Evolutionary conservation across 2,329 filamentous ascomycete genomes (phyloP), one percentile per base, ranked within the genome.

Genomic region (Epicoccum nigrum): DNA sequence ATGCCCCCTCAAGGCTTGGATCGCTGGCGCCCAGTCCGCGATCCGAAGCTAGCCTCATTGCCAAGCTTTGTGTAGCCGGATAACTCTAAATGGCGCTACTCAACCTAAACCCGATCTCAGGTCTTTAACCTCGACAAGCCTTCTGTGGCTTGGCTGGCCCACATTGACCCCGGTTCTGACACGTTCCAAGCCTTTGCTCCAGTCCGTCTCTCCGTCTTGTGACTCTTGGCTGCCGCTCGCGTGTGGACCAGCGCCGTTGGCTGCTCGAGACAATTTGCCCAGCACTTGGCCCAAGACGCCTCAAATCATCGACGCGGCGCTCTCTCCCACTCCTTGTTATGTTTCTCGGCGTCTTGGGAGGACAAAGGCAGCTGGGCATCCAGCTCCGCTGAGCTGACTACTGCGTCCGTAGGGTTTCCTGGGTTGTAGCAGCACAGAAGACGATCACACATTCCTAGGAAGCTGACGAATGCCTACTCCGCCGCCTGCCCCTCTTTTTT

Each of bases 101-200:
- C 60, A 67, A 69, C 63, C 59, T 64, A 65, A 69, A 64, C 65
- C 64, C 50, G 62, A 67, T 66, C 63, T 65, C 65, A 66, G 62
- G 62, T 56, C 61, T 64, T 67, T 67, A 65, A 62, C 55, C 49
- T 57, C 34, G 63, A 70, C 68, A 70, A 71, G 68, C 67, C 68
- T 70, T 68, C 52, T 55, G 49, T 42, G 33, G 45, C 66, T 69
- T 68, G 66, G 64, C 60, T 20, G 42, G 15, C 41, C 49, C 49
- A 46, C 49, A 47, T 20, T 16, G 43, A 47, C 49, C 49, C 49
- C 49, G 42, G 59, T 49, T 51, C 62, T 63, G 63, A 65, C 64
- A 63, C 63, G 51, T 60, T 25, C 62, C 62, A 67, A 63, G 60
- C 49, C 60, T 54, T 55, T 48, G 51, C 34, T 28, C 42, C 35